A percentile compares a stretch with the other conserved stretches of the same genome.
phyloP scores from a whole-genome alignment of 2,329 filamentous ascomycete species.

The Xylariaceae sp. region DNA sequence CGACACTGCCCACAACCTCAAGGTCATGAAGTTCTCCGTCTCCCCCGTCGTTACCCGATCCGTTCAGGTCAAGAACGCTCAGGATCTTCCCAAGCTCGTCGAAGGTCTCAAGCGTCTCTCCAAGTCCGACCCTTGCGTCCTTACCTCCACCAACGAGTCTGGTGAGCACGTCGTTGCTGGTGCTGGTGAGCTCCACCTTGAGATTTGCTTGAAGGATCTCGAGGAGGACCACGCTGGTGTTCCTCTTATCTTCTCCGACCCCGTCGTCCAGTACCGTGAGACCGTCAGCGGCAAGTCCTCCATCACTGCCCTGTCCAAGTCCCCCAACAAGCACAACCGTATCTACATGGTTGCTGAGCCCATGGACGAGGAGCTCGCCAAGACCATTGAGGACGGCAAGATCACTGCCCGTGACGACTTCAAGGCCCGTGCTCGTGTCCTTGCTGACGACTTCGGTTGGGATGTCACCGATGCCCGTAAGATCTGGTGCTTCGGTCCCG shows the following conservation, averaged over 20 bases:
- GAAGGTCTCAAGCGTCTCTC: slow-evolving; percentile 99
- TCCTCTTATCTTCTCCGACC: slow-evolving; percentile 95
- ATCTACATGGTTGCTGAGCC: slow-evolving; percentile 92
- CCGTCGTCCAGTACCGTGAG: slow-evolving; percentile 98
- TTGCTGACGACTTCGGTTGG: slow-evolving; percentile 97
- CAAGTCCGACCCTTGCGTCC: slow-evolving; percentile 98
- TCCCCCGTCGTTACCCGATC: slow-evolving; percentile 97
- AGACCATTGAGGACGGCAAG: slow-evolving; percentile 87
- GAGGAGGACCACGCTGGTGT: slow-evolving; percentile 99
- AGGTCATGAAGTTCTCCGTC: slow-evolving; percentile 99
- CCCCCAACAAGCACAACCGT: slow-evolving; percentile 99
- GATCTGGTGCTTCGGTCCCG: slow-evolving; percentile 99
- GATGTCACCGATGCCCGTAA: slow-evolving; percentile 99
- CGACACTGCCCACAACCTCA: slow-evolving; percentile 98
- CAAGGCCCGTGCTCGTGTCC: slow-evolving; percentile 93
- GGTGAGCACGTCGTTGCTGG: slow-evolving; percentile 99
- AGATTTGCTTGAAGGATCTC: slow-evolving; percentile 99
- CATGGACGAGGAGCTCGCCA: slow-evolving; percentile 83
- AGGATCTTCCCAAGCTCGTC: slow-evolving; percentile 98
- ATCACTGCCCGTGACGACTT: slow-evolving; percentile 95
- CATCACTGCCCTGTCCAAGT: slow-evolving; percentile 98
- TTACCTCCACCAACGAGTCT: slow-evolving; percentile 82
- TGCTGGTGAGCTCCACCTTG: slow-evolving; percentile 98
- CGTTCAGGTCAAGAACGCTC: slow-evolving; percentile 99
- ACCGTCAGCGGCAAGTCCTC: slow-evolving; percentile 77